phyloP scores from a whole-genome alignment of 108 stramenopile species.

The Conticribra weissflogii region DNA sequence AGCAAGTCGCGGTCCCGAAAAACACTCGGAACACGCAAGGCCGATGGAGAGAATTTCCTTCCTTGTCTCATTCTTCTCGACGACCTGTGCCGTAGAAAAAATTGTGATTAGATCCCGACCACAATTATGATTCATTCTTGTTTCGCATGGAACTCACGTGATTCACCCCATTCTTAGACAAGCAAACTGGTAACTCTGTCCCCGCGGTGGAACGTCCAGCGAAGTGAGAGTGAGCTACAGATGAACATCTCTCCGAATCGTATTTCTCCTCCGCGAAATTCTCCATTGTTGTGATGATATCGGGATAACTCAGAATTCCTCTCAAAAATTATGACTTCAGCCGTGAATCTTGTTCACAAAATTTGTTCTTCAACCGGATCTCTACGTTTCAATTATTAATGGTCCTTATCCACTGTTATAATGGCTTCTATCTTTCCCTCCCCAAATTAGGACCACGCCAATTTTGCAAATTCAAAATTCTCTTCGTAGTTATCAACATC shows the following conservation, averaged over 20 bases:
- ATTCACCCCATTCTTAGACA: constrained; percentile 35
- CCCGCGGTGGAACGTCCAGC: constrained; percentile 30
- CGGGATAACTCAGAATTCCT: no score
- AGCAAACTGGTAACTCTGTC: constrained; percentile 4
- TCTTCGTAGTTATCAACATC: no score
- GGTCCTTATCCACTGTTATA: no score
- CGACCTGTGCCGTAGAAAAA: constrained; percentile 22
- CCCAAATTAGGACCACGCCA: no score
- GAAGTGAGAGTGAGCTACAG: constrained; percentile 20
- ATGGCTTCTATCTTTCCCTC: no score
- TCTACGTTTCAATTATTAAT: no score
- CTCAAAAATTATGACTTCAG: background rate
- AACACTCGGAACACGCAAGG: constrained; percentile 59
- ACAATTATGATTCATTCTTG: background rate
- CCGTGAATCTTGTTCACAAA: background rate
- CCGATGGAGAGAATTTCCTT: constrained; percentile 56
- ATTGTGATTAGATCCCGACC: background rate
- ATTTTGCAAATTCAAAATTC: no score
- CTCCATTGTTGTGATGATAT: background rate
- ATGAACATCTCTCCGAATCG: background rate
- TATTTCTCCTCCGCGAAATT: background rate
- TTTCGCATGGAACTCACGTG: constrained; percentile 21
- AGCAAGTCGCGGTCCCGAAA: constrained; percentile 53
- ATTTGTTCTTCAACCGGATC: no score
- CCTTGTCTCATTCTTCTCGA: constrained; percentile 24